phyloP scores from a whole-genome alignment of 1,284 basidiomycete species.

The Boletus semigastroideus region DNA sequence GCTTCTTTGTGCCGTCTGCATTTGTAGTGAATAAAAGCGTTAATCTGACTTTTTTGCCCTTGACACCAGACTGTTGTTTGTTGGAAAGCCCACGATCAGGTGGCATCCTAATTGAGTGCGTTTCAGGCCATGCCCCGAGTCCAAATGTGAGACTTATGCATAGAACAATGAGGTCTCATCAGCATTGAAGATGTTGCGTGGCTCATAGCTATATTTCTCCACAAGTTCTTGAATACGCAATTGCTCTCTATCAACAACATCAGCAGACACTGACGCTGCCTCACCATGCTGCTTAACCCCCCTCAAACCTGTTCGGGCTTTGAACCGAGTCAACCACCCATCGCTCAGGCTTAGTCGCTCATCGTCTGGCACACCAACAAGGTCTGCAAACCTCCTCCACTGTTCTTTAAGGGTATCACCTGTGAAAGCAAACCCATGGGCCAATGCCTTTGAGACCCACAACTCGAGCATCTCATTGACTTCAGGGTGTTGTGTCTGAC shows the following conservation, averaged over 20 bases:
- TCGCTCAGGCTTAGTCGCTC: neutral
- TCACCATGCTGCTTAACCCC: neutral
- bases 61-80: neutral
- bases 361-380: conserved; percentile 1
- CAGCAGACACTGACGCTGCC: neutral
- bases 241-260: neutral
- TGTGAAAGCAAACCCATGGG: neutral
- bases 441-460: conserved; percentile 13
- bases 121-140: too few species aligned
- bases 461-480: conserved; percentile 18
- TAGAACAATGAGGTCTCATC: conserved; percentile 3
- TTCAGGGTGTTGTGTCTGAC: conserved; percentile 9
- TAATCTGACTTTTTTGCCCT: neutral
- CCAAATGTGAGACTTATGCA: neutral
- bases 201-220: neutral
- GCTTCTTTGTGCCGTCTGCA: conserved; percentile 24
- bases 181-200: conserved; percentile 6
- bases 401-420: conserved; percentile 5
- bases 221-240: neutral
- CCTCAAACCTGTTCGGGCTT: neutral
- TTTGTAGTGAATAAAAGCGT: conserved; percentile 11
- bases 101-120: conserved; percentile 2
- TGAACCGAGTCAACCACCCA: neutral
- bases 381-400: conserved; percentile 12
- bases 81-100: conserved; percentile 7